Base-by-base conservation (phyloP, 768 basidiomycete genomes). In the Suillus cothurnatus region DNA sequence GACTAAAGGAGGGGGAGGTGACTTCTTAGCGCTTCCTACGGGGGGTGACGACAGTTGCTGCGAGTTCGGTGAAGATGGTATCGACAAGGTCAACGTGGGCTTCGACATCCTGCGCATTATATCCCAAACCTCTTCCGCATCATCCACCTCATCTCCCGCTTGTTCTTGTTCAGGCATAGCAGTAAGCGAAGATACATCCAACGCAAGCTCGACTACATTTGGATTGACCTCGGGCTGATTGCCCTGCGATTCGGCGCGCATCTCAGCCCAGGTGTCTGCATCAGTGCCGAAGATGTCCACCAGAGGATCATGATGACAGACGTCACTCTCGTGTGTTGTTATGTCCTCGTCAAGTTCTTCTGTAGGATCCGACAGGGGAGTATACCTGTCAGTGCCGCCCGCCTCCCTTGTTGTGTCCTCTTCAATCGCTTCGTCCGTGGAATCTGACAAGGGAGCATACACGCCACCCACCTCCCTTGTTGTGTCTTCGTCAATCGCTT, bases 201-300 rank as follows among this genome's bases (percentile, higher is more conserved):
- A 74, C 19, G 85, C 83, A 11, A 89, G 79, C 28, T 85, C 74
- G 47, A 86, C 82, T 47, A 86, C 73, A 66, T 87, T 81, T 1
- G 84, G 82, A 70, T 85, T 80, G 39, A 64, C 55, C 67, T 65
- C 69, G 74, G 70, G 65, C 74, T 68, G 70, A 61, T 62, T 50
- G 64, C 65, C 67, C 66, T 70, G 74, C 34, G 71, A 73, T 64
- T 81, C 75, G 47, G 78, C 71, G 61, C 72, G 85, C 58, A 90
- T 79, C 60, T 85, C 85, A 64, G 80, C 78, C 88, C 88, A 89
- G 1, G 85, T 82, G 67, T 88, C 85, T 66, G 80, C 85, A 72
- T 89, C 89, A n/a, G 82, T 81, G 55, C 88, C 87, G 76, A 89
- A 90, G 8, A 89, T 81, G 67, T 89, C 87, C 11, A 75, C 80